A percentile compares a stretch with the other conserved stretches of the same genome.
These are phyloP conservation scores for Oryza glaberrima DNA, from an alignment of 176 grass and related monocot species.

Conservation along the genomic window DNA sequence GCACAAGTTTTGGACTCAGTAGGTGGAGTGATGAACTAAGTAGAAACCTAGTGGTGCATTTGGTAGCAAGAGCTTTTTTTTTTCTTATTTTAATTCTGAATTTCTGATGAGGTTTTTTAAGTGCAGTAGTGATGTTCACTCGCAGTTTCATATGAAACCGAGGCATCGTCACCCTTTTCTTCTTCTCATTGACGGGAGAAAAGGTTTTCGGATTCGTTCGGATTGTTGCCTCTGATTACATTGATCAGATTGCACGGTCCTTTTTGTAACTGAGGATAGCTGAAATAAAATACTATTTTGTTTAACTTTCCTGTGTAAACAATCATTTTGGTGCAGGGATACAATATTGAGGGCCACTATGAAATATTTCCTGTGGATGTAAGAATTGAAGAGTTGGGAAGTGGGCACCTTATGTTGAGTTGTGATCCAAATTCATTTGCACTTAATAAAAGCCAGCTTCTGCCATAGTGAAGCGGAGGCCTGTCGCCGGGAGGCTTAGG, in stretches of 20 bases:
- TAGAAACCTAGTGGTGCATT: slow-evolving; percentile 29
- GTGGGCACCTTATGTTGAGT: background rate
- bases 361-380: background rate
- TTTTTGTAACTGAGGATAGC: background rate
- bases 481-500: too few species aligned
- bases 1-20: slow-evolving; percentile 19
- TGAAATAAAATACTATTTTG: background rate
- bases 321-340: background rate
- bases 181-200: background rate
- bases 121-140: slow-evolving; percentile 14
- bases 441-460: too few species aligned
- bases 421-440: too few species aligned
- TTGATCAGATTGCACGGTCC: background rate
- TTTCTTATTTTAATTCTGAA: slow-evolving; percentile 20
- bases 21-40: slow-evolving; percentile 20
- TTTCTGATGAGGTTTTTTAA: slow-evolving; percentile 1
- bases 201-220: background rate
- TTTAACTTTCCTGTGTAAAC: background rate
- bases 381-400: background rate
- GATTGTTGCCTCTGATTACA: slow-evolving; percentile 17
- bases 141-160: slow-evolving; percentile 21
- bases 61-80: slow-evolving; percentile 10
- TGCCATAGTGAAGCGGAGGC: too few species aligned
- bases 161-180: slow-evolving; percentile 1
- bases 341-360: background rate